Conservation (phyloP, 257 asterid genomes). For the Solanum tacnaense region DNA sequence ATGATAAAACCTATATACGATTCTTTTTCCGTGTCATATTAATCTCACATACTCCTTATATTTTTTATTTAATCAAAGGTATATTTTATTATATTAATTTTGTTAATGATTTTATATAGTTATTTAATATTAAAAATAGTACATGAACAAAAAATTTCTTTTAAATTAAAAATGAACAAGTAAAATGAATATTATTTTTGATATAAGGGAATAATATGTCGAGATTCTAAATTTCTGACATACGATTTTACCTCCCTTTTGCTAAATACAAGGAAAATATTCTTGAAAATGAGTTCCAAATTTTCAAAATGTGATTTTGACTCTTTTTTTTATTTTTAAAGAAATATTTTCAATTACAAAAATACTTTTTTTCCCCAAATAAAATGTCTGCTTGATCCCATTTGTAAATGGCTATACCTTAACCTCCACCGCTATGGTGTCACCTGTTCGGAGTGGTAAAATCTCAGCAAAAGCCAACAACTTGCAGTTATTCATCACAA, state of each 20-base stretch:
- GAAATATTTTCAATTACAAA: background rate
- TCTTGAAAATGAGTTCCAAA: background rate
- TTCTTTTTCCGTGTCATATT: background rate
- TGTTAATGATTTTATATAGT: no score
- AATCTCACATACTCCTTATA: background rate
- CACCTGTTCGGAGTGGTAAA: background rate
- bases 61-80: no score
- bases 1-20: background rate
- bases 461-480: background rate
- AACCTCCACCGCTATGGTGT: background rate
- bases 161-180: background rate
- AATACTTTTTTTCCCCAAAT: background rate
- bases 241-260: background rate
- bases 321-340: background rate
- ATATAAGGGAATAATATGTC: background rate
- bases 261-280: background rate
- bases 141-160: fast-evolving
- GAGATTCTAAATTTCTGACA: background rate
- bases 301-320: background rate
- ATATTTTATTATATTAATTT: no score
- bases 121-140: no score
- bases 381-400: background rate
- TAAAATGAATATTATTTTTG: no score
- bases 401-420: background rate
- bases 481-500: background rate